Percentiles rank a stretch among this genome's conserved stretches.
Conservation (phyloP, 2,329 filamentous ascomycete species). For the Colletotrichum echinochloae region DNA sequence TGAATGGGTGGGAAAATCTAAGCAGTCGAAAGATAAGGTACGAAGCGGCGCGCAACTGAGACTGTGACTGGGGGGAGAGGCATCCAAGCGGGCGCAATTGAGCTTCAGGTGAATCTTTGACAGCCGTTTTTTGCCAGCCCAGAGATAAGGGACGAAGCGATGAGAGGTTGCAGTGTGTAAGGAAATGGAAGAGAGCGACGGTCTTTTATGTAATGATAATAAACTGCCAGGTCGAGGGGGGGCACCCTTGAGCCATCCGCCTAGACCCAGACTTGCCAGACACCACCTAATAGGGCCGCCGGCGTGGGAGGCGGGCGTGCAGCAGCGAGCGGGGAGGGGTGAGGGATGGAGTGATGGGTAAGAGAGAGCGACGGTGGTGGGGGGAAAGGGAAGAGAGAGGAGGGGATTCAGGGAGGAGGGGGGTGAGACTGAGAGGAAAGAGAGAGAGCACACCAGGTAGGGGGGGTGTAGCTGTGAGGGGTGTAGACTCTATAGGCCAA, state of each 20-base stretch:
- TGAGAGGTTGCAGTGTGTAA: slow-evolving; percentile 44
- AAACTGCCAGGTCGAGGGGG: slow-evolving; percentile 39
- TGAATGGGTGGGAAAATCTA: slow-evolving; percentile 42
- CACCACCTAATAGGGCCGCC: slow-evolving; percentile 39
- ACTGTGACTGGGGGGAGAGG: slow-evolving; percentile 41
- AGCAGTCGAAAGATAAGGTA: slow-evolving; percentile 43
- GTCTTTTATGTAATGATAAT: slow-evolving; percentile 44
- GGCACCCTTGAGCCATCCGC: slow-evolving; percentile 37
- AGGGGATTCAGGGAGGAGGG: slow-evolving; percentile 28
- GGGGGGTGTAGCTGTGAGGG: neutral
- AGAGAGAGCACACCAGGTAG: neutral
- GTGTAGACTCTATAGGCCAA: slow-evolving; percentile 28
- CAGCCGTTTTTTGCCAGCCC: slow-evolving; percentile 40
- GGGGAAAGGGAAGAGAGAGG: slow-evolving; percentile 13
- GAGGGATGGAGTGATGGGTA: slow-evolving; percentile 9
- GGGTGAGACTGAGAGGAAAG: slow-evolving; percentile 12
- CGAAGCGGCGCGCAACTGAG: slow-evolving; percentile 38
- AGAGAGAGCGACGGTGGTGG: slow-evolving; percentile 1
- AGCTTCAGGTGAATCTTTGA: slow-evolving; percentile 41
- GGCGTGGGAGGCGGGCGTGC: slow-evolving; percentile 38
- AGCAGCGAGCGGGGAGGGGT: slow-evolving; percentile 21
- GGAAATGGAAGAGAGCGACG: slow-evolving; percentile 41
- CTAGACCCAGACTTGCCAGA: slow-evolving; percentile 35
- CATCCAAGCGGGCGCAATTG: slow-evolving; percentile 43
- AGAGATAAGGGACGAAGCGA: slow-evolving; percentile 43